These are phyloP conservation scores for Neurospora sp. DNA, from an alignment of 495 filamentous ascomycete genomes.

Conservation along the genomic window DNA sequence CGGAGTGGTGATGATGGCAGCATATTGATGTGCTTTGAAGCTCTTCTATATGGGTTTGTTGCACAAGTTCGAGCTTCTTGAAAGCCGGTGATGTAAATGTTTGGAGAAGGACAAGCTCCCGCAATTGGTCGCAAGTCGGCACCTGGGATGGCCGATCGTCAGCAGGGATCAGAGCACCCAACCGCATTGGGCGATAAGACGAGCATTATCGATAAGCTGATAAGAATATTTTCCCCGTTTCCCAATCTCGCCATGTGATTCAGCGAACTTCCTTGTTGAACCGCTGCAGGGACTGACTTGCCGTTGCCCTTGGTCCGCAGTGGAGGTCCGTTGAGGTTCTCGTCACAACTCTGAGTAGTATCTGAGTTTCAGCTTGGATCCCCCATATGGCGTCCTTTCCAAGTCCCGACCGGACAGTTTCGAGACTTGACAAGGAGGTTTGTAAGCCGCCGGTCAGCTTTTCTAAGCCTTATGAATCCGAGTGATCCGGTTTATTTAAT, in stretches of 20 bases:
- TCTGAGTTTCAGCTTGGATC: background rate
- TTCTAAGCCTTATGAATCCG: background rate
- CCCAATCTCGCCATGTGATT: background rate
- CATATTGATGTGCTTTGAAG: background rate
- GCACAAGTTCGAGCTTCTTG: background rate
- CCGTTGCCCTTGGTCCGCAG: background rate
- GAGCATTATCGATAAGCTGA: background rate
- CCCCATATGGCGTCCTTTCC: background rate
- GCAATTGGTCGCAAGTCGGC: background rate
- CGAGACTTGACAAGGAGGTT: background rate
- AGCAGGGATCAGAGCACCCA: background rate
- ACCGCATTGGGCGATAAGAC: background rate
- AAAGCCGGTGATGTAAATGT: background rate
- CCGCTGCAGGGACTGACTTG: background rate
- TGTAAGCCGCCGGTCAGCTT: background rate
- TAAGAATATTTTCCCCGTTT: background rate
- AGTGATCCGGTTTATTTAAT: background rate
- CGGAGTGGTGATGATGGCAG: background rate
- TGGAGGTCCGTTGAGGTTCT: background rate
- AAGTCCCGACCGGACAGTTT: background rate
- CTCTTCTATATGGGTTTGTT: background rate
- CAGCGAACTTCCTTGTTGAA: background rate
- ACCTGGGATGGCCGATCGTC: background rate
- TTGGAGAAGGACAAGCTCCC: background rate
- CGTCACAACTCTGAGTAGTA: background rate